Evolutionary conservation across 2,329 filamentous ascomycete species (phyloP).

Genomic region (Westerdykella aurantiaca): DNA sequence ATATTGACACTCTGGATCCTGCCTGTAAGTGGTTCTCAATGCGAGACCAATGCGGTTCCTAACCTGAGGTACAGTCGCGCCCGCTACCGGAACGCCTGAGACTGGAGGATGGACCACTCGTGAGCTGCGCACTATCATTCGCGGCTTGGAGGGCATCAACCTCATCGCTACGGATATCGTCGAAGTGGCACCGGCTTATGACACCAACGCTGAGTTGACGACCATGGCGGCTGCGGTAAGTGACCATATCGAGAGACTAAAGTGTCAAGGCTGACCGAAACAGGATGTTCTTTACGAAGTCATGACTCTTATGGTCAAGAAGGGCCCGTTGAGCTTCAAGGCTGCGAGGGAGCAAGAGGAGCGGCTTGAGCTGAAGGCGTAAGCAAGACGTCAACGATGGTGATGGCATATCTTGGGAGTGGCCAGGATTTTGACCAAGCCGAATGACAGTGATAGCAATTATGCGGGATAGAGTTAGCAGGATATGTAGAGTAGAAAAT

Average conservation of each 20-base stretch:
- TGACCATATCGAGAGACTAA: constrained; percentile 1
- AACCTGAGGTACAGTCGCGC: constrained; percentile 49
- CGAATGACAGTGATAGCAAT: too few relatives aligned
- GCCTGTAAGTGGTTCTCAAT: constrained; percentile 51
- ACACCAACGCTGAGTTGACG: constrained; percentile 66
- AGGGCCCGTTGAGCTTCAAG: constrained; percentile 59
- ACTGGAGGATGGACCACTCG: constrained; percentile 71
- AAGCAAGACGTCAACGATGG: not conserved
- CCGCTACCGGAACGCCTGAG: constrained; percentile 69
- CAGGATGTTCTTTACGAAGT: constrained; percentile 65
- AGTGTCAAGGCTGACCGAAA: constrained; percentile 3
- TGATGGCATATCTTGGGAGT: not conserved
- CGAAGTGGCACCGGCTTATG: constrained; percentile 67
- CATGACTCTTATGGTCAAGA: constrained; percentile 78
- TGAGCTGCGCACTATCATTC: constrained; percentile 65
- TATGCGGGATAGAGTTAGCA: too few relatives aligned
- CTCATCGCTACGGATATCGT: constrained; percentile 67
- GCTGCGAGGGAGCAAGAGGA: constrained; percentile 22
- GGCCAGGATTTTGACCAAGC: too few relatives aligned
- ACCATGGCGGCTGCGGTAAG: constrained; percentile 64
- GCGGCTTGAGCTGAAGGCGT: constrained; percentile 21
- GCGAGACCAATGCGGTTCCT: not conserved
- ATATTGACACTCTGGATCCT: constrained; percentile 84
- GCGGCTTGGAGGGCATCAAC: constrained; percentile 64
- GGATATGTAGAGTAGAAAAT: too few relatives aligned